Percentiles rank a stretch among this genome's conserved stretches.
Evolutionary conservation across 768 basidiomycete species (phyloP).

Genomic region (Gloeopeniophorella convolvens): DNA sequence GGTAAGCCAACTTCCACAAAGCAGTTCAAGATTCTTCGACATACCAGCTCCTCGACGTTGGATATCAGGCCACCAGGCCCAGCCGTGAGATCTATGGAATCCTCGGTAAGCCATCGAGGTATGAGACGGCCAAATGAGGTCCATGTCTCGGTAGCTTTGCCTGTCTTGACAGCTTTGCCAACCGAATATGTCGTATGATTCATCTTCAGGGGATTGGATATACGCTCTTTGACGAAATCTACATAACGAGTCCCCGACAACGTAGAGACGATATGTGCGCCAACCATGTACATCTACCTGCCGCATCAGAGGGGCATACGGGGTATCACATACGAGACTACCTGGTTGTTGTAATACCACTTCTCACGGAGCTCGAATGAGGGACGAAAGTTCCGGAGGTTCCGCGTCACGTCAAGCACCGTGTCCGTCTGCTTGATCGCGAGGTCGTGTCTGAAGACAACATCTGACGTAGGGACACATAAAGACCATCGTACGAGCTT

Average conservation of each 20-base stretch:
- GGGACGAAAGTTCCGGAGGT: slow-evolving; percentile 28
- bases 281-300: slow-evolving; percentile 35
- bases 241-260: slow-evolving; percentile 31
- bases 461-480: background rate
- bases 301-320: background rate
- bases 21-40: no score
- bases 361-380: slow-evolving; percentile 32
- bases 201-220: slow-evolving; percentile 39
- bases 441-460: slow-evolving; percentile 6
- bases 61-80: slow-evolving; percentile 41
- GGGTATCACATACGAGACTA: slow-evolving; percentile 18
- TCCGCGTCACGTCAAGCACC: slow-evolving; percentile 7
- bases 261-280: slow-evolving; percentile 29
- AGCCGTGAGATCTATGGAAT: slow-evolving; percentile 24
- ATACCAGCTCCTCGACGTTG: slow-evolving; percentile 36
- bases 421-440: slow-evolving; percentile 5
- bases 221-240: slow-evolving; percentile 36
- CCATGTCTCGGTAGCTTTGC: slow-evolving; percentile 32
- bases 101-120: slow-evolving; percentile 28
- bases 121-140: slow-evolving; percentile 27
- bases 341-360: slow-evolving; percentile 34
- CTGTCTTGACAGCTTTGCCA: slow-evolving; percentile 26
- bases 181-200: slow-evolving; percentile 32
- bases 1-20: background rate
- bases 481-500: background rate